These are phyloP conservation scores for Zymoseptoria brevis DNA, from an alignment of 2,329 filamentous ascomycete species.

Conservation along the genomic window DNA sequence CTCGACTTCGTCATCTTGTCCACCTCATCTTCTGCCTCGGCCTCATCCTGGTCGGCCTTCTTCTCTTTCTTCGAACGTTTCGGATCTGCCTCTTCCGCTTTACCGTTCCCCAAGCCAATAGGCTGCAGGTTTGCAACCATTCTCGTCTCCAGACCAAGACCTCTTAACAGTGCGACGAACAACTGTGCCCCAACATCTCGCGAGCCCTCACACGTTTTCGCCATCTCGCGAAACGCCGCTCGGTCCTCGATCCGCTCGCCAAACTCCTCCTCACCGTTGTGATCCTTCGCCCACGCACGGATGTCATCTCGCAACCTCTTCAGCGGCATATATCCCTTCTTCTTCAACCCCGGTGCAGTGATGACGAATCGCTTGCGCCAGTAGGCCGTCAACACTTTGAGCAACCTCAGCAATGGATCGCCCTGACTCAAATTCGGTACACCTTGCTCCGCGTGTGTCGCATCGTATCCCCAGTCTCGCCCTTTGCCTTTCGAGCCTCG, in stretches of 20 bases:
- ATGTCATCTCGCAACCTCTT: slow-evolving; percentile 65
- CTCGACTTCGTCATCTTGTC: slow-evolving; percentile 7
- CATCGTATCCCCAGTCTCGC: slow-evolving; percentile 65
- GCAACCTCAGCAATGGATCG: slow-evolving; percentile 69
- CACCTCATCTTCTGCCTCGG: slow-evolving; percentile 6
- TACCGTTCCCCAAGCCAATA: slow-evolving; percentile 83
- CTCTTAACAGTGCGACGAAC: slow-evolving; percentile 77
- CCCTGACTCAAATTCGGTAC: slow-evolving; percentile 70
- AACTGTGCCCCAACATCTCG: slow-evolving; percentile 82
- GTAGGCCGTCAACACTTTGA: slow-evolving; percentile 70
- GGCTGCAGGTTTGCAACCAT: slow-evolving; percentile 81
- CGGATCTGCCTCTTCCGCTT: slow-evolving; percentile 65
- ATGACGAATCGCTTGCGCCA: slow-evolving; percentile 81
- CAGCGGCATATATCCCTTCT: slow-evolving; percentile 79
- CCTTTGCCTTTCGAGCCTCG: slow-evolving; percentile 36
- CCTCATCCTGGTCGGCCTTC: slow-evolving; percentile 10
- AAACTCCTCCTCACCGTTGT: slow-evolving; percentile 55
- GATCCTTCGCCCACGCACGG: slow-evolving; percentile 58
- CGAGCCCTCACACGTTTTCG: slow-evolving; percentile 67
- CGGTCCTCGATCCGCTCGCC: slow-evolving; percentile 67
- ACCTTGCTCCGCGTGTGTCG: slow-evolving; percentile 61
- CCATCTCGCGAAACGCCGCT: slow-evolving; percentile 60
- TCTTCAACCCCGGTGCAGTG: slow-evolving; percentile 72
- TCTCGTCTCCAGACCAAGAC: slow-evolving; percentile 70
- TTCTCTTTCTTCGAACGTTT: slow-evolving; percentile 32